These are phyloP conservation scores for Aristolochia californica DNA, from an alignment of 164 flowering plant genomes.

Conservation along the genomic window DNA sequence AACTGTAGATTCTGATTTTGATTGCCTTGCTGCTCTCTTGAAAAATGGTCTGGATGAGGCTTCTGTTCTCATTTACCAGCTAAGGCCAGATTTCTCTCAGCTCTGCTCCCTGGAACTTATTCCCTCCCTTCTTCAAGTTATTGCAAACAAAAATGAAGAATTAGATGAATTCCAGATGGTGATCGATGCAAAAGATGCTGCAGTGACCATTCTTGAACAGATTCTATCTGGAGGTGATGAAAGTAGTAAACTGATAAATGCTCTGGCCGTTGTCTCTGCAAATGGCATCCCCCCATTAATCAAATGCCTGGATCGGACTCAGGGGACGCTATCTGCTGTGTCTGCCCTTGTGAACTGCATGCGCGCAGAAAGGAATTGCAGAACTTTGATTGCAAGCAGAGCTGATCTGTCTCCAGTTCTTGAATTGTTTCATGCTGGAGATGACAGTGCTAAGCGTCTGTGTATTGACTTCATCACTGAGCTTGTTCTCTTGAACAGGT, in stretches of 20 bases:
- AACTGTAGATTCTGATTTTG: conserved; percentile 55
- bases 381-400: conserved; percentile 39
- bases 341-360: conserved; percentile 53
- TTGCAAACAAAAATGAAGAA: conserved; percentile 31
- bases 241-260: conserved; percentile 32
- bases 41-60: conserved; percentile 74
- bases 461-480: conserved; percentile 54
- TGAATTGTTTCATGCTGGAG: conserved; percentile 56
- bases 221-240: conserved; percentile 58
- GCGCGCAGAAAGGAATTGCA: conserved; percentile 44
- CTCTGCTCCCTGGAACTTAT: conserved; percentile 41
- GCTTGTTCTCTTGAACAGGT: conserved; percentile 58
- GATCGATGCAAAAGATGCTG: conserved; percentile 62
- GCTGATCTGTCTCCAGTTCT: conserved; percentile 50
- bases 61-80: conserved; percentile 43
- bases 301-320: conserved; percentile 36
- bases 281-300: conserved; percentile 48
- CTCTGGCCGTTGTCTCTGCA: conserved; percentile 31
- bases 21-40: conserved; percentile 50
- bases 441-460: conserved; percentile 36
- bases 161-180: conserved; percentile 28
- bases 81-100: conserved; percentile 43
- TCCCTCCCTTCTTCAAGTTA: conserved; percentile 43
- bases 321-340: conserved; percentile 36
- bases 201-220: conserved; percentile 50